Evolutionary conservation across 345 rosid genomes (phyloP), one percentile per base, ranked within the genome.

Genomic region (Bruguiera sexangula): DNA sequence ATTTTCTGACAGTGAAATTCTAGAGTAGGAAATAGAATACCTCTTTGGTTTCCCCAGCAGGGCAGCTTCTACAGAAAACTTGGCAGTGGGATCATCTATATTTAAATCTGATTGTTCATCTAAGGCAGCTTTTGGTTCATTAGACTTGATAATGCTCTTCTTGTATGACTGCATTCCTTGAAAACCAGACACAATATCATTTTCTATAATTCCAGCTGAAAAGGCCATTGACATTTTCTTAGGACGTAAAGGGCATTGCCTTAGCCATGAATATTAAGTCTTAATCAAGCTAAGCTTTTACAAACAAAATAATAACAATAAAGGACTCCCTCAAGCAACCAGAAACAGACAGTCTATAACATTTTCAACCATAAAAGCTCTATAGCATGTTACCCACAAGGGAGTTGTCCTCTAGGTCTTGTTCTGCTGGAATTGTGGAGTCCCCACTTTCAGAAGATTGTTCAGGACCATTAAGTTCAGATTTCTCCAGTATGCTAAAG

Each of bases 41-140:
- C 93, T 88, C 79, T 78, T 82, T 63, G 96, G 97, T 72, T 79
- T 95, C 76, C 84, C 87, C 66, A 76, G 90, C 58, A 88, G 73
- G 65, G 87, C 64, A 63, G 92, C 81, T 69, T 73, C 84, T 0
- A 61, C 26, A 48, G 70, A 68, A 60, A 72, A 61, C 57, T 71
- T 66, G 30, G 69, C 66, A 68, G 60, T 53, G 54, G 85, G 76
- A 75, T 80, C 79, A 54, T 50, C 73, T 24, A 68, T 61, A 62
- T 48, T 48, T 26, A 43, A 61, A 73, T 77, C 76, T 52, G 71
- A 52, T 31, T 75, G 69, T 69, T 78, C 82, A 70, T 62, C 57
- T 61, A 21, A 37, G 69, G 65, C 66, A 71, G 57, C 61, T 68
- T 77, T 79, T 68, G 69, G 78, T 65, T 76, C 78, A 32, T 67